Base-by-base conservation (phyloP, 768 basidiomycete genomes). In the Boletus rubropictus region DNA sequence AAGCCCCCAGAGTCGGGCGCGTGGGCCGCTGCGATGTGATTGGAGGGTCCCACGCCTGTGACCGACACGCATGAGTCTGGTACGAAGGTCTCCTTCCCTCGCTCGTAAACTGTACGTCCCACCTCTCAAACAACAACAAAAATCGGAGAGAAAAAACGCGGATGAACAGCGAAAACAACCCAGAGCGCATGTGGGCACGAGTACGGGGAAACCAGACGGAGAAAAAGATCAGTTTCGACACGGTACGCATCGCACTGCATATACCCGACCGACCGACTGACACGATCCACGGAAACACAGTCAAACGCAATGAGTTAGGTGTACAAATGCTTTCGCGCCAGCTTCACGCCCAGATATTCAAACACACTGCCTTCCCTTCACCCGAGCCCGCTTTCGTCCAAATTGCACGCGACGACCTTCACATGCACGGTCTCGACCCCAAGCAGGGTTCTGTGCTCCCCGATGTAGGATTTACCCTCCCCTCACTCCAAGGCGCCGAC, bases 281-380 rank as follows among this genome's bases (percentile, higher is more conserved):
- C 33, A 4, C 18, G 29, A 28, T n/a, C 6, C 3, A n/a, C 8
- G 35, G 12, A 4, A 32, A 22, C 27, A 15, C 47, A 82, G 82
- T 75, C 50, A 80, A 82, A 62, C 78, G 90, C 44, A 97, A 96
- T 61, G 80, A 86, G 50, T 74, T 92, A 34, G 94, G 94, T n/a
- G 93, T 97, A 7, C 94, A 98, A 61, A 80, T 96, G 46, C 80
- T 98, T 44, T 88, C 92, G 14, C 78, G 80, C 8, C 71, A 72
- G n/a, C 68, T 96, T 7, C 92, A 93, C 64, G 62, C 71, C 5
- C 94, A 96, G 59, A 77, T 95, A 48, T 96, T 97, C 66, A 78
- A 74, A 48, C 78, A 84, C 58, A 68, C 73, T 39, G 71, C 79
- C 7, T 83, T 88, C 46, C 83, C 82, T 3, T 50, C 76, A 1